Percentiles rank a stretch among this genome's conserved stretches.
Evolutionary conservation across 164 flowering plant genomes (phyloP).

Genomic region (Cinnamomum micranthum): DNA sequence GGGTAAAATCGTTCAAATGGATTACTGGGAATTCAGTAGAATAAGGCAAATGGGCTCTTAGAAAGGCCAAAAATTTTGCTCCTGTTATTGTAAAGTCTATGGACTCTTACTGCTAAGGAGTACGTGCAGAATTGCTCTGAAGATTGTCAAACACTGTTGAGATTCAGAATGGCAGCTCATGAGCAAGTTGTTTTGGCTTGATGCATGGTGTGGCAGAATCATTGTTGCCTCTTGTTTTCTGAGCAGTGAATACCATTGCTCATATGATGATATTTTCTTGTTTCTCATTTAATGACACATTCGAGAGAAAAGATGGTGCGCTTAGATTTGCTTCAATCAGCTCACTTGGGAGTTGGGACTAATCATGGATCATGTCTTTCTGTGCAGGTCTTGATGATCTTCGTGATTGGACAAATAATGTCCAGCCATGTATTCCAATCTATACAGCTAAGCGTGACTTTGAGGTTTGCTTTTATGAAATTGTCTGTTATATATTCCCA

Average conservation of each 20-base stretch:
- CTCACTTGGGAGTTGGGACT: conserved; percentile 10
- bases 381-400: conserved; percentile 91
- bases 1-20: too few relatives aligned
- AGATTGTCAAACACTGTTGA: neutral
- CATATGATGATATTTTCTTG: too few relatives aligned
- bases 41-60: too few relatives aligned
- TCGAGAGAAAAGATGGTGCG: too few relatives aligned
- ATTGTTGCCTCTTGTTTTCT: too few relatives aligned
- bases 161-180: neutral
- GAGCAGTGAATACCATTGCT: too few relatives aligned
- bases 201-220: neutral
- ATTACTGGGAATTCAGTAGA: too few relatives aligned
- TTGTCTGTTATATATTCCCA: neutral
- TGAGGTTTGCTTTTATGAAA: conserved; percentile 49
- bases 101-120: neutral
- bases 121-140: neutral
- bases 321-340: neutral
- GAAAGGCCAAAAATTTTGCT: neutral
- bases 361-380: conserved; percentile 3
- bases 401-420: conserved; percentile 99
- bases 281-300: too few relatives aligned
- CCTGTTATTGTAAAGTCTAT: neutral
- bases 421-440: conserved; percentile 79
- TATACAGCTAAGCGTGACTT: conserved; percentile 84
- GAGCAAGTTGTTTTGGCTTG: neutral